A percentile compares a stretch with the other conserved stretches of the same genome.
Evolutionary conservation across 106 monocot genomes (phyloP).

Genomic region (Ottelia alismoides): DNA sequence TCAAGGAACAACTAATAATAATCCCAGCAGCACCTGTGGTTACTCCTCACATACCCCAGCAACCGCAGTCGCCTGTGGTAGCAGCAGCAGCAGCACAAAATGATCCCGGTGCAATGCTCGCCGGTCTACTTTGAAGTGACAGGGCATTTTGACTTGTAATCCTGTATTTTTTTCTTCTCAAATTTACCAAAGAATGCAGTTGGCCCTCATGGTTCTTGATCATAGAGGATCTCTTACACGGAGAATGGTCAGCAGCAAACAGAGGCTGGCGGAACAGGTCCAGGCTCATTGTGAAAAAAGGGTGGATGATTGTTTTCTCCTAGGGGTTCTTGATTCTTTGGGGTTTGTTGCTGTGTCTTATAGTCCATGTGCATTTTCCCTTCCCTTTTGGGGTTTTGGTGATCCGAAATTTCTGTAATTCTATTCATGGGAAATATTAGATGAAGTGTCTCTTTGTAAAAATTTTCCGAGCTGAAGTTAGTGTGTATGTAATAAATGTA

Average conservation of each 20-base stretch:
- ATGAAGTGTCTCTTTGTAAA: too few species aligned
- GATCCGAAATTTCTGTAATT: slow-evolving; percentile 1
- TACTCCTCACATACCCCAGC: slow-evolving; percentile 15
- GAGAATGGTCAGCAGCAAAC: slow-evolving; percentile 4
- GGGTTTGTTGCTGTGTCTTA: not conserved
- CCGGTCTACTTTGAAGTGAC: slow-evolving; percentile 62
- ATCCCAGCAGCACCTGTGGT: slow-evolving; percentile 31
- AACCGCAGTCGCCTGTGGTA: slow-evolving; percentile 32
- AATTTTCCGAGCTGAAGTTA: too few species aligned
- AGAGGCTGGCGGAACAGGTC: slow-evolving; percentile 16
- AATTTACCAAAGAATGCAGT: not conserved
- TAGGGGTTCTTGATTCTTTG: slow-evolving; percentile 23
- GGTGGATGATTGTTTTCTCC: not conserved
- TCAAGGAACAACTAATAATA: slow-evolving; percentile 79
- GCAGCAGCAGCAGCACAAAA: slow-evolving; percentile 33
- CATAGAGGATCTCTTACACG: not conserved
- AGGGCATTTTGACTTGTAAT: not conserved
- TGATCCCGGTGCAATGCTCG: slow-evolving; percentile 85
- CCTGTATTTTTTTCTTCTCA: not conserved
- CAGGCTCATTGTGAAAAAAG: slow-evolving; percentile 6
- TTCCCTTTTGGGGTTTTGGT: not conserved
- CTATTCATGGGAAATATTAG: too few species aligned
- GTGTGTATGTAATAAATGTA: too few species aligned
- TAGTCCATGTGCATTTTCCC: not conserved
- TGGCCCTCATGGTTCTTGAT: not conserved